Conservation (phyloP, 2,329 filamentous ascomycete genomes). For the Phyllachora maydis region DNA sequence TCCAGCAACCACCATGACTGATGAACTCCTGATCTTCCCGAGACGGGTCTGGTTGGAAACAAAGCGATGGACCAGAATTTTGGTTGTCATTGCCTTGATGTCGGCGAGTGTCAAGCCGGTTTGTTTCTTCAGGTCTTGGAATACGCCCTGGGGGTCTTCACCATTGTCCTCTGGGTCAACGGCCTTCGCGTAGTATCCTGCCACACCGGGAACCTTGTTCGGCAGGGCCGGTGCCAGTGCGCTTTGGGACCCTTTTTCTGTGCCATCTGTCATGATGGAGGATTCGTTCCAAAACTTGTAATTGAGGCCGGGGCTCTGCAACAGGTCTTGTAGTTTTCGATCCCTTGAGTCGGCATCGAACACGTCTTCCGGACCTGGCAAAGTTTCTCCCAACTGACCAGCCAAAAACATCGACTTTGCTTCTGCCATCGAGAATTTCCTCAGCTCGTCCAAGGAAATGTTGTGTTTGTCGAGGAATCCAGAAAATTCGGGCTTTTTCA, state of each 20-base stretch:
- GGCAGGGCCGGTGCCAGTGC: slow-evolving; percentile 27
- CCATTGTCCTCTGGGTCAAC: slow-evolving; percentile 27
- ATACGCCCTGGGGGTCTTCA: slow-evolving; percentile 27
- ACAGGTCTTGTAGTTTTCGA: too few species aligned
- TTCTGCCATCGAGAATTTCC: too few species aligned
- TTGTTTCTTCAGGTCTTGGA: slow-evolving; percentile 28
- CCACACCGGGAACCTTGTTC: slow-evolving; percentile 28
- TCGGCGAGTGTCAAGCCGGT: slow-evolving; percentile 31
- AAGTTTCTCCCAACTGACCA: too few species aligned
- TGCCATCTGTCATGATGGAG: slow-evolving; percentile 13
- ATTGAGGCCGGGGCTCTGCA: too few species aligned
- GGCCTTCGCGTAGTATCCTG: slow-evolving; percentile 24
- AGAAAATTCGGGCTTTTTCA: too few species aligned
- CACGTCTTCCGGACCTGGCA: too few species aligned
- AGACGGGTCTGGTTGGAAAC: slow-evolving; percentile 91
- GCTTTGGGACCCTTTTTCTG: too few species aligned
- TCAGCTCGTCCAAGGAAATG: too few species aligned
- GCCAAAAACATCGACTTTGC: too few species aligned
- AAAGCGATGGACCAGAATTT: slow-evolving; percentile 50
- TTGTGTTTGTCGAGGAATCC: too few species aligned
- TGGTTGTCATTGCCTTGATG: slow-evolving; percentile 37
- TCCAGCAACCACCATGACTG: slow-evolving; percentile 64
- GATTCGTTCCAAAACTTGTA: too few species aligned
- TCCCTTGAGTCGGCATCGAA: too few species aligned
- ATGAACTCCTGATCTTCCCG: slow-evolving; percentile 69